Evolutionary conservation across 495 filamentous ascomycete species (phyloP), one percentile per base, ranked within the genome.

Genomic region (Hapsidospora chrysogenum): DNA sequence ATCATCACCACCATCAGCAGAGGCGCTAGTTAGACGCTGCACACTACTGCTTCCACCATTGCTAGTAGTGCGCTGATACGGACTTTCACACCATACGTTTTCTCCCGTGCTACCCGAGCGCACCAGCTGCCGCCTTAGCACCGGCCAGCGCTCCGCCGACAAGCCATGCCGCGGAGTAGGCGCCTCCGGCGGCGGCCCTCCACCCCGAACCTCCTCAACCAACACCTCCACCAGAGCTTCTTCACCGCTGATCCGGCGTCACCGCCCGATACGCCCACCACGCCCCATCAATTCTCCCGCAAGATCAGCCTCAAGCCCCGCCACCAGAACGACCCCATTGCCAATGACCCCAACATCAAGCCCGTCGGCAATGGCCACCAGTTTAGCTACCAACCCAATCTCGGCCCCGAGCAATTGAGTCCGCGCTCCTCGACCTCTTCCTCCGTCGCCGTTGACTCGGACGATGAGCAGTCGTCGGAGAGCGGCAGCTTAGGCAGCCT

Each of bases 191-290:
- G 33, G 33, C 33, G 33, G 20, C 25, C 33, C 2, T 36, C 33
- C 17, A 36, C 33, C 11, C 33, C 33, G 8, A 28, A 16, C 14
- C 11, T 36, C 33, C 11, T 16, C 31, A 17, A 21, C 31, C 13
- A 20, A 36, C 9, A 11, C 17, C 20, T 14, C n/a, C 11, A 6
- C 23, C 6, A 11, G 6, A 26, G 23, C 23, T 6, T 26, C 23
- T 26, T 26, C 23, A 36, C 33, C 13, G 22, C 33, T 2, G 33
- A 36, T 23, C 33, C 33, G n/a, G 33, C 33, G 16, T 36, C 33
- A 18, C 33, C 33, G 33, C 33, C 33, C 21, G 33, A 36, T 16
- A 36, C 33, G 21, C 33, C 33, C n/a, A 15, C 19, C 33, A 11
- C 20, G 20, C 26, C 33, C 5, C 15, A 19, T 25, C 21, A 36